Base-by-base conservation (phyloP, 768 basidiomycete species). In the Boletus insuetus region DNA sequence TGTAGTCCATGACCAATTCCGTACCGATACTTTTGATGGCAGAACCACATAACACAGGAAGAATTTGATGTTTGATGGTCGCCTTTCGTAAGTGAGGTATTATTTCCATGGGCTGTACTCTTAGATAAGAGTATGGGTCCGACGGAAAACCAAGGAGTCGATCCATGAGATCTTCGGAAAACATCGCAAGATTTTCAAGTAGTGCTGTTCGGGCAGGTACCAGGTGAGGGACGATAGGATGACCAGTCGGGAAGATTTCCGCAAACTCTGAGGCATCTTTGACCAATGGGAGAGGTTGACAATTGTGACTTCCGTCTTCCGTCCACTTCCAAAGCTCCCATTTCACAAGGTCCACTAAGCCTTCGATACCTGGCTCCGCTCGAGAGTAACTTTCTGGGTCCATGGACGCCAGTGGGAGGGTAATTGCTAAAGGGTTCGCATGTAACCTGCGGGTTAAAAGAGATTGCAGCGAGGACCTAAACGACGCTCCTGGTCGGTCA, bases 271-370 rank as follows among this genome's bases (percentile, higher is more conserved):
- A 71, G 22, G 74, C 74, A 16, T 81, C 74, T 26, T 73, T 70
- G 35, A 75, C 75, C 16, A 74, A 72, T 9, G 89, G 87, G 20
- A 94, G 79, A 3, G 74, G 56, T 44, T 71, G 68, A 37, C 75
- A 64, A 11, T 74, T 72, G 31, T 72, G 68, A 8, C 73, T 58
- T n/a, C 82, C 83, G 39, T 79, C 76, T 16, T 74, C 63, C 46
- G 80, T 71, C 84, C 87, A 93, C 68, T 79, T 84, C 88, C 87
- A 94, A 45, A 92, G 69, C 55, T 87, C 83, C 89, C 92, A 94
- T 58, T 84, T 84, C 34, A 93, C 81, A 17, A 94, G 77, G 67
- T 94, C 92, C 1, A 94, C 84, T 19, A 94, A 67, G 3, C 92
- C 92, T 64, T 86, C 80, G n/a, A 94, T 81, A 1, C 92, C 92